Base-by-base conservation (phyloP, 2,329 filamentous ascomycete genomes). In the Ampelomyces quisqualis region DNA sequence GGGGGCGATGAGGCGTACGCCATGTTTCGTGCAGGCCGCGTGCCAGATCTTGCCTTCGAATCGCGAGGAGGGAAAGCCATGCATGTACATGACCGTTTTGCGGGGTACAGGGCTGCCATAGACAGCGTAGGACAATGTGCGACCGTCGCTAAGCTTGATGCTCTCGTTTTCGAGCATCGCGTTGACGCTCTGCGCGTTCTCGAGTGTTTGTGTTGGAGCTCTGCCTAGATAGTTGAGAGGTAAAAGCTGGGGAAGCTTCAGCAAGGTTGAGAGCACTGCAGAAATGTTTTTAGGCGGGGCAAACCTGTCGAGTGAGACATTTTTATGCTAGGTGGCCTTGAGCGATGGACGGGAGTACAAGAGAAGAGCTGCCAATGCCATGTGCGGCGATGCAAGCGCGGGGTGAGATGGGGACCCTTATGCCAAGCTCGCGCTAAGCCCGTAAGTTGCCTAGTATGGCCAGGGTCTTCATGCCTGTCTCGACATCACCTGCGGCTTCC, bases 21-120 rank as follows among this genome's bases (percentile, higher is more conserved):
- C 57, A 15, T 64, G 65, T 7, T 62, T 63, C 9, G 56, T 50
- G 24, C 65, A 68, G 9, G 54, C 40, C 1, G 62, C 43, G 41
- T 72, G 62, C 41, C 68, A 58, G 8, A 61, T 49, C 17, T 58
- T 62, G 14, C 54, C 65, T 55, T 76, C 72, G 13, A 71, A 57
- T 21, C 73, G 69, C 7, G 69, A 75, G 9, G 66, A 69, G 4
- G 71, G 70, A 32, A 67, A 68, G 28, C 72, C 69, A 40, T 76
- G 72, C 38, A 73, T 64, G 52, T 67, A 73, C 33, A 76, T 58
- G 19, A 76, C 45, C 9, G 57, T 62, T 4, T 40, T 51, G 20
- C 70, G 71, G 41, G 71, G 72, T 42, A 70, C 55, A 1, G 57
- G 60, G 8, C 55, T 57, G 29, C 73, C 74, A 49, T 73, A 74